phyloP scores from a whole-genome alignment of 1,284 basidiomycete species.

The Moesziomyces antarcticus region DNA sequence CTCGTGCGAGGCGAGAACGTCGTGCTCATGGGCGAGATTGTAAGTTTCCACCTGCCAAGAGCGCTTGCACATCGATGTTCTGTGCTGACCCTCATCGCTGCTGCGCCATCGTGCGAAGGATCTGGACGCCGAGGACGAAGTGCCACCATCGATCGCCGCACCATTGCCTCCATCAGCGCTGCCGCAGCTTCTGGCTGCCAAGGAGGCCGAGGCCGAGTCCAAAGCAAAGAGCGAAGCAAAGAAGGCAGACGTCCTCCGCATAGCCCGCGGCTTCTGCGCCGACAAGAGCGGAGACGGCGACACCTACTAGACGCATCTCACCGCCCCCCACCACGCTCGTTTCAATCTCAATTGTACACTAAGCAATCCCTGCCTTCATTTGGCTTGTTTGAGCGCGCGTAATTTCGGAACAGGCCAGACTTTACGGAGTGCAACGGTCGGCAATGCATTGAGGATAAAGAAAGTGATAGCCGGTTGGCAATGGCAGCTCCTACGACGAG shows the following conservation, averaged over 20 bases:
- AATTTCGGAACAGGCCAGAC: too few species aligned
- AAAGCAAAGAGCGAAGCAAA: slow-evolving; percentile 58
- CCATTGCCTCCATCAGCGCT: slow-evolving; percentile 56
- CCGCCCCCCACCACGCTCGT: slow-evolving; percentile 8
- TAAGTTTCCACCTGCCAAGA: slow-evolving; percentile 71
- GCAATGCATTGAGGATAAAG: too few species aligned
- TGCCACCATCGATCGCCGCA: slow-evolving; percentile 56
- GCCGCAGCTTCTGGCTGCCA: slow-evolving; percentile 53
- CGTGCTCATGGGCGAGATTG: slow-evolving; percentile 94
- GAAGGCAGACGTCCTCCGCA: slow-evolving; percentile 57
- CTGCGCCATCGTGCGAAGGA: slow-evolving; percentile 39
- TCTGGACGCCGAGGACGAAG: slow-evolving; percentile 63
- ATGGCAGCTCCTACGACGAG: too few species aligned
- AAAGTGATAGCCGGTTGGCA: too few species aligned
- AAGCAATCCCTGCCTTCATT: slow-evolving; percentile 8
- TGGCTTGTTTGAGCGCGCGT: too few species aligned
- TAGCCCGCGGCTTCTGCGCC: slow-evolving; percentile 59
- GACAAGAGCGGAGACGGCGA: slow-evolving; percentile 65
- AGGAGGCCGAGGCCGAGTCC: slow-evolving; percentile 51
- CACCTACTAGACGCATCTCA: slow-evolving; percentile 51
- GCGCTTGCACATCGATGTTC: not conserved
- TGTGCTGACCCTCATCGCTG: not conserved
- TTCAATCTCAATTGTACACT: slow-evolving; percentile 26
- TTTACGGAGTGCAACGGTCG: too few species aligned
- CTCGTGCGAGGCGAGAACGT: slow-evolving; percentile 98